Evolutionary conservation across 2,329 filamentous ascomycete genomes (phyloP).

Genomic region (Diaporthe eres): DNA sequence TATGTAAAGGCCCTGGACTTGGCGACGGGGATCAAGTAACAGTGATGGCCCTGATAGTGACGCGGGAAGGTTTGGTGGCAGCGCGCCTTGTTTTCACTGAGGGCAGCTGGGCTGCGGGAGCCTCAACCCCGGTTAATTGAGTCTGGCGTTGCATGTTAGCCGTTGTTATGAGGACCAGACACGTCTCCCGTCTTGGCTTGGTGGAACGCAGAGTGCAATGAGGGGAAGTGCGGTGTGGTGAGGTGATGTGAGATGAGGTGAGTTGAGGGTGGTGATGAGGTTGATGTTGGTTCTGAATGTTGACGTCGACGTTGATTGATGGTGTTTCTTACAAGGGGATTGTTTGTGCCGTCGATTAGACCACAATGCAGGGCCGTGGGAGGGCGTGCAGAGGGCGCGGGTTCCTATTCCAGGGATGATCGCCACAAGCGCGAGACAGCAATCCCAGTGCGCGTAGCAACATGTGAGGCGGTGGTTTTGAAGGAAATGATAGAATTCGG

Average conservation of each 20-base stretch:
- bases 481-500: constrained; percentile 29
- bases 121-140: constrained; percentile 6
- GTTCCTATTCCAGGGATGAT: constrained; percentile 1
- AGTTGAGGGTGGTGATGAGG: background rate
- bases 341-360: background rate
- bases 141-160: constrained; percentile 32
- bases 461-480: constrained; percentile 25
- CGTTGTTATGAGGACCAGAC: background rate
- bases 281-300: background rate
- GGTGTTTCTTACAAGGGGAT: constrained; percentile 13
- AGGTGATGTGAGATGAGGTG: background rate
- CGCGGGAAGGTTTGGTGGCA: background rate
- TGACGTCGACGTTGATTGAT: background rate
- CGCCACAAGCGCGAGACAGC: constrained; percentile 12
- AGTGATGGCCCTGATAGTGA: background rate
- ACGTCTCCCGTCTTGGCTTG: background rate
- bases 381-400: constrained; percentile 17
- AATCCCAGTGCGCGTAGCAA: constrained; percentile 39
- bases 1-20: background rate
- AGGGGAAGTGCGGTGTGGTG: background rate
- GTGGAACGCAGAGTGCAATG: background rate
- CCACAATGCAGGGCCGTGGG: background rate
- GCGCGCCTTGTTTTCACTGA: background rate
- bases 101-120: constrained; percentile 14
- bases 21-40: background rate